phyloP scores from a whole-genome alignment of 768 basidiomycete genomes.

The Naganishia vaughanmartiniae region DNA sequence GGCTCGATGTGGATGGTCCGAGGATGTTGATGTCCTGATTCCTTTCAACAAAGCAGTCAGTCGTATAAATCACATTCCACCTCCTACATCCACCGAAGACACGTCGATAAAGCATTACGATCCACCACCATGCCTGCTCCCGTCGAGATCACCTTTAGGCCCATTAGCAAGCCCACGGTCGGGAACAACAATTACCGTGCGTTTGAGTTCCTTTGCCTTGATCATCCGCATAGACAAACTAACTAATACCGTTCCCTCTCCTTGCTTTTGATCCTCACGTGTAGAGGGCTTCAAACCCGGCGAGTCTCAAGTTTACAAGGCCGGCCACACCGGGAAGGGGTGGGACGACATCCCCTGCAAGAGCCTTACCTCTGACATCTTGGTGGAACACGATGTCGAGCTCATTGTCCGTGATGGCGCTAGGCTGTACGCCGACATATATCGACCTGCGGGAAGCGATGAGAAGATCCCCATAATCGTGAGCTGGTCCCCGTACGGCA shows the following conservation, averaged over 20 bases:
- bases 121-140: constrained; percentile 5
- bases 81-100: neutral
- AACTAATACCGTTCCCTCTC: neutral
- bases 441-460: constrained; percentile 7
- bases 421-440: constrained; percentile 1
- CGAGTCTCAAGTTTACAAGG: constrained; percentile 1
- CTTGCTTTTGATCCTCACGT: neutral
- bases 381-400: constrained; percentile 10
- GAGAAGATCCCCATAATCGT: constrained; percentile 4
- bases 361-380: constrained; percentile 8
- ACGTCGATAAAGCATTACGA: neutral
- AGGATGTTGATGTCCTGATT: no score
- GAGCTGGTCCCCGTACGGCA: constrained; percentile 13
- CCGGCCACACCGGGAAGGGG: constrained; percentile 3
- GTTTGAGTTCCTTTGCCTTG: neutral
- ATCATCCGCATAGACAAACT: neutral
- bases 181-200: constrained; percentile 16
- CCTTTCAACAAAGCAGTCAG: neutral
- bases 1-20: no score
- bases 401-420: constrained; percentile 10
- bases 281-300: constrained; percentile 11
- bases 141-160: constrained; percentile 6
- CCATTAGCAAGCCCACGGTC: constrained; percentile 8
- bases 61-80: neutral
- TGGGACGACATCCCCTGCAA: constrained; percentile 14